These are phyloP conservation scores for Agaricus sinodeliciosus DNA, from an alignment of 768 basidiomycete species.

Conservation along the genomic window DNA sequence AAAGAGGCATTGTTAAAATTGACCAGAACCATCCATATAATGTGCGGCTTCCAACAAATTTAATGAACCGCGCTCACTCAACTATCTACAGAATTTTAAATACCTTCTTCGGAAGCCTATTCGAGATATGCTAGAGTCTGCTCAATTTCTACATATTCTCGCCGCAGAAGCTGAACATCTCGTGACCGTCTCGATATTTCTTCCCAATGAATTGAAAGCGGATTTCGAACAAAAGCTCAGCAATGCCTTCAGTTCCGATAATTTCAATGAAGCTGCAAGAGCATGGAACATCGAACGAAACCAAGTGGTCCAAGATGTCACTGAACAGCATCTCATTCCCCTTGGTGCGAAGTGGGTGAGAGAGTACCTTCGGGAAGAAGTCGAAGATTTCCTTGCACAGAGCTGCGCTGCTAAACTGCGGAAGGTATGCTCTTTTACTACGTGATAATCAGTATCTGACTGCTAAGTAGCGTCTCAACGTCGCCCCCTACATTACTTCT, in stretches of 20 bases:
- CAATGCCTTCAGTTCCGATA: conserved; percentile 79
- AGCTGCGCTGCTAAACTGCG: conserved; percentile 64
- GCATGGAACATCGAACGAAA: conserved; percentile 89
- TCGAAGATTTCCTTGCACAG: conserved; percentile 74
- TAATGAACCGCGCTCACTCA: conserved; percentile 3
- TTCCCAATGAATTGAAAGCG: conserved; percentile 57
- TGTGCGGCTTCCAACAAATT: conserved; percentile 33
- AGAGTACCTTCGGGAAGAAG: conserved; percentile 85
- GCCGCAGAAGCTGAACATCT: conserved; percentile 87
- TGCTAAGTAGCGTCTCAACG: conserved; percentile 66
- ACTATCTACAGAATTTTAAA: conserved; percentile 75
- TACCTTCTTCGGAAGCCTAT: conserved; percentile 81
- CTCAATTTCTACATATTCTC: conserved; percentile 88
- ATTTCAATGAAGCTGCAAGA: conserved; percentile 76
- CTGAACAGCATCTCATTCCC: conserved; percentile 81
- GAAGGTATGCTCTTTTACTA: conserved; percentile 41
- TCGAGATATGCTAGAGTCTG: conserved; percentile 54
- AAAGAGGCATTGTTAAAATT: conserved; percentile 74
- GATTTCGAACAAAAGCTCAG: conserved; percentile 69
- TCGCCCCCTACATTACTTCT: conserved; percentile 62
- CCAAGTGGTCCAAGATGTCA: conserved; percentile 68
- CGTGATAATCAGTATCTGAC: neutral
- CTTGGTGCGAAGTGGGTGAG: conserved; percentile 82
- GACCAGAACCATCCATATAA: conserved; percentile 68
- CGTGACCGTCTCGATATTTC: conserved; percentile 65